Evolutionary conservation across 352 stramenopile species (phyloP).

Genomic region (Globisporangium okanoganense): DNA sequence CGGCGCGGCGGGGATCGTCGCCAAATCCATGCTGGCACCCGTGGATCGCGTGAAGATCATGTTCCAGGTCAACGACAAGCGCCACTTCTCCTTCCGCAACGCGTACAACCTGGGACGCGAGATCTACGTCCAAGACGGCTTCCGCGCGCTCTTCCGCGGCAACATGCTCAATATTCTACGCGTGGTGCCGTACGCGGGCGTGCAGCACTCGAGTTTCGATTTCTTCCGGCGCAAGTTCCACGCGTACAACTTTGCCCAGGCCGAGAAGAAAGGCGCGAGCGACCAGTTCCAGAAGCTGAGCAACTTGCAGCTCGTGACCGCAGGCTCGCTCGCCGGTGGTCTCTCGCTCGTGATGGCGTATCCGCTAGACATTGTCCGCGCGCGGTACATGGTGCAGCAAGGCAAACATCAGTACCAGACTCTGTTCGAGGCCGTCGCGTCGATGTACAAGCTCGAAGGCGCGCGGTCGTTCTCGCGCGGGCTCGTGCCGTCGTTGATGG

Average conservation of each 20-base stretch:
- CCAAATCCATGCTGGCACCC: slow-evolving; percentile 70
- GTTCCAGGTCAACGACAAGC: slow-evolving; percentile 79
- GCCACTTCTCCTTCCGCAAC: slow-evolving; percentile 72
- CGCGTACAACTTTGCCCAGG: slow-evolving; percentile 63
- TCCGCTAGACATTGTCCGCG: slow-evolving; percentile 77
- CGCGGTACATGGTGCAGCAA: slow-evolving; percentile 86
- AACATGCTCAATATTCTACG: slow-evolving; percentile 80
- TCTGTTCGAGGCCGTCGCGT: slow-evolving; percentile 56
- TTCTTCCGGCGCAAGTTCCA: slow-evolving; percentile 81
- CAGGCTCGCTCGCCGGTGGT: slow-evolving; percentile 66
- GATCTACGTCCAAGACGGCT: slow-evolving; percentile 74
- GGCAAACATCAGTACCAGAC: slow-evolving; percentile 71
- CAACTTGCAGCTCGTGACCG: slow-evolving; percentile 71
- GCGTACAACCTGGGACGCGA: slow-evolving; percentile 46
- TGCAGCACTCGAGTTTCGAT: slow-evolving; percentile 85
- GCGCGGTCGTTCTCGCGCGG: slow-evolving; percentile 63
- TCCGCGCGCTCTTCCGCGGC: slow-evolving; percentile 61
- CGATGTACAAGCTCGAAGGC: slow-evolving; percentile 79
- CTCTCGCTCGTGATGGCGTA: slow-evolving; percentile 76
- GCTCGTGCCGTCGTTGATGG: slow-evolving; percentile 71
- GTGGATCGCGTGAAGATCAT: slow-evolving; percentile 85
- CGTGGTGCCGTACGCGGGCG: slow-evolving; percentile 71
- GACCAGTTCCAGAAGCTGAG: slow-evolving; percentile 56
- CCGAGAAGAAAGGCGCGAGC: slow-evolving; percentile 23
- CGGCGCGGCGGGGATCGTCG: slow-evolving; percentile 63